Conservation (phyloP, 441 rosid species). For the Rhodomyrtus psidioides region DNA sequence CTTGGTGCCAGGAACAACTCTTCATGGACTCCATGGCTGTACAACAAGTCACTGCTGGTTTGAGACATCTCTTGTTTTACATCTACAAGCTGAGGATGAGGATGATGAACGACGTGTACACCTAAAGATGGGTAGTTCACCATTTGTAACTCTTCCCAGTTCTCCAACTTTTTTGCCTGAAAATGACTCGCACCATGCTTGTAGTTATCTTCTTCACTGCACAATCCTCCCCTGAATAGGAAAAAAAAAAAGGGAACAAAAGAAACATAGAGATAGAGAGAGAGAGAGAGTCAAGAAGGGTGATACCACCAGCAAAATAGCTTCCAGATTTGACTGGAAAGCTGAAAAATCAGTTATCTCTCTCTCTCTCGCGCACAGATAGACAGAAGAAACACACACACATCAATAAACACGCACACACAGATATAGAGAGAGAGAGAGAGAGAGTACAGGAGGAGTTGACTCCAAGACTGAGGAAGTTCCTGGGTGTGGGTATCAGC, state of each 20-base stretch:
- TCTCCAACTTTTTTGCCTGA: constrained; percentile 28
- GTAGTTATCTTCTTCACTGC: constrained; percentile 40
- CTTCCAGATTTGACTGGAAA: neutral
- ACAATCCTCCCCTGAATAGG: constrained; percentile 38
- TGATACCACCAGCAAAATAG: neutral
- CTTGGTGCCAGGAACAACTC: constrained; percentile 15
- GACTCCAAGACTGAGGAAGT: constrained; percentile 35
- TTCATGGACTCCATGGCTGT: constrained; percentile 7
- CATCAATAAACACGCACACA: neutral
- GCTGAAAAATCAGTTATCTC: neutral
- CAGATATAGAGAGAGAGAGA: neutral
- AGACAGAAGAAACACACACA: neutral
- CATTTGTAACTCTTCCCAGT: constrained; percentile 37
- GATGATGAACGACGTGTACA: neutral
- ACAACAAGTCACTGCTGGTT: constrained; percentile 5
- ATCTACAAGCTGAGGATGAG: constrained; percentile 5
- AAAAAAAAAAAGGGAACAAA: neutral
- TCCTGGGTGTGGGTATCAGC: constrained; percentile 10
- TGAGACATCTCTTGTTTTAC: constrained; percentile 26
- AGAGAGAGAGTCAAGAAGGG: neutral
- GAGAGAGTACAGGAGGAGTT: constrained; percentile 25
- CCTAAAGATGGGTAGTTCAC: constrained; percentile 14
- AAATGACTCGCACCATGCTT: constrained; percentile 20
- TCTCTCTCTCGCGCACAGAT: neutral
- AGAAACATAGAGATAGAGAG: neutral